Percentiles rank a stretch among this genome's conserved stretches.
phyloP scores from a whole-genome alignment of 2,329 filamentous ascomycete genomes.

The Cladorrhinum sp. region DNA sequence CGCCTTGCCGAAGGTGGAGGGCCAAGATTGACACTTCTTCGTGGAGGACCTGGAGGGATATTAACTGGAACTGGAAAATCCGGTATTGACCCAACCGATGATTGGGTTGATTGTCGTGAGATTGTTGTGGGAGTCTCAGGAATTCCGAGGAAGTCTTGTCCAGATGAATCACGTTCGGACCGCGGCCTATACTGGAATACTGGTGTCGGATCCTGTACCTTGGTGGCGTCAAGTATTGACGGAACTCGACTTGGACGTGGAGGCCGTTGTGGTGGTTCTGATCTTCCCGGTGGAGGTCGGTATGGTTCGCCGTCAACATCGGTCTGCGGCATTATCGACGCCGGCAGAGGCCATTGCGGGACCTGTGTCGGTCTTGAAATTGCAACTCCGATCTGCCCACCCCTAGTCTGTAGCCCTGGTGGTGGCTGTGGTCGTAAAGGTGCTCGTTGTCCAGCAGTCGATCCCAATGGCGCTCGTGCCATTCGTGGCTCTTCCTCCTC shows the following conservation, averaged over 20 bases:
- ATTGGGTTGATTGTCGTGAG: slow-evolving; percentile 52
- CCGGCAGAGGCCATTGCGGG: slow-evolving; percentile 54
- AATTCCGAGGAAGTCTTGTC: slow-evolving; percentile 40
- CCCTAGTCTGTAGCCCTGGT: slow-evolving; percentile 35
- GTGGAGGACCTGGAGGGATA: slow-evolving; percentile 30
- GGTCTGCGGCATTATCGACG: slow-evolving; percentile 36
- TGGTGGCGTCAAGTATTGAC: slow-evolving; percentile 55
- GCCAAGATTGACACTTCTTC: slow-evolving; percentile 54
- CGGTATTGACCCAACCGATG: slow-evolving; percentile 55
- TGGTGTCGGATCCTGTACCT: slow-evolving; percentile 54
- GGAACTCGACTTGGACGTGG: slow-evolving; percentile 59
- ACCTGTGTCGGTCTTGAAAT: slow-evolving; percentile 54
- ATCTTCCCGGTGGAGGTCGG: slow-evolving; percentile 48
- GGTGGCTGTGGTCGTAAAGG: slow-evolving; percentile 34
- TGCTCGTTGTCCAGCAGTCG: slow-evolving; percentile 26
- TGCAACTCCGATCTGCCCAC: slow-evolving; percentile 40
- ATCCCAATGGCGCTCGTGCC: slow-evolving; percentile 28
- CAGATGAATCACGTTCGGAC: slow-evolving; percentile 34
- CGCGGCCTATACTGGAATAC: slow-evolving; percentile 48
- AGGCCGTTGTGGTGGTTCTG: slow-evolving; percentile 55
- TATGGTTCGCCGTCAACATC: slow-evolving; percentile 42
- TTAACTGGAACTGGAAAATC: slow-evolving; percentile 52
- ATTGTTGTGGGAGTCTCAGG: slow-evolving; percentile 48
- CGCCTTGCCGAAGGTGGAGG: slow-evolving; percentile 60
- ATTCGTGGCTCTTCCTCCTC: slow-evolving; percentile 30